Conservation (phyloP, 2,329 filamentous ascomycete species). For the Emericellopsis atlantica region DNA sequence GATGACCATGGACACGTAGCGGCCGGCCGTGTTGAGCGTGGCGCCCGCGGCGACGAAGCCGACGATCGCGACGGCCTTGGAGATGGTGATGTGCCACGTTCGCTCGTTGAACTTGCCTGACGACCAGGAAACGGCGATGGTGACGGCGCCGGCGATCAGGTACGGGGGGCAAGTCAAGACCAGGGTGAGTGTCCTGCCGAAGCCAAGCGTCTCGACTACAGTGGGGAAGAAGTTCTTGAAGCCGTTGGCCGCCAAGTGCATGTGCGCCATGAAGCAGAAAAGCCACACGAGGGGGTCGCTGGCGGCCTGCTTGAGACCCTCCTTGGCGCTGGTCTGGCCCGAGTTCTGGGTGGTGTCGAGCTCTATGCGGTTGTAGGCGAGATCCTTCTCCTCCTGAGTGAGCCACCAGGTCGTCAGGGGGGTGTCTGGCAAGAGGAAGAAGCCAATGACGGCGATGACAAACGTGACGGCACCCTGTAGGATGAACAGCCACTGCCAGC, state of each 20-base stretch:
- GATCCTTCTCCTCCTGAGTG: constrained; percentile 26
- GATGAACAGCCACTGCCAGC: constrained; percentile 56
- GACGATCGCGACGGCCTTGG: constrained; percentile 21
- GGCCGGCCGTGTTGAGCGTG: constrained; percentile 10
- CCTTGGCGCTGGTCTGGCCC: constrained; percentile 9
- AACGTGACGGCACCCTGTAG: constrained; percentile 39
- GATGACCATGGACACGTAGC: constrained; percentile 9
- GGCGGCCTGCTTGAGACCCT: constrained; percentile 19
- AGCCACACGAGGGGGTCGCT: constrained; percentile 30
- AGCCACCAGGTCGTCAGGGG: constrained; percentile 22
- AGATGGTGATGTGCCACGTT: constrained; percentile 27
- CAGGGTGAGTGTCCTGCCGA: constrained; percentile 29
- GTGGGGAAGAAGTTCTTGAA: constrained; percentile 22
- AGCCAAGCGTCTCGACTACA: constrained; percentile 21
- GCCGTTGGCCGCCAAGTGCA: constrained; percentile 32
- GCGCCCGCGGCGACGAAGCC: constrained; percentile 19
- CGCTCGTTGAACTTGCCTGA: constrained; percentile 28
- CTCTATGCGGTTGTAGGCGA: constrained; percentile 18
- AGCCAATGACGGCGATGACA: constrained; percentile 7
- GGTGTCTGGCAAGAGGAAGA: constrained; percentile 13
- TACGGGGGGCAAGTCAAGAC: constrained; percentile 25
- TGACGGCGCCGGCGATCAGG: constrained; percentile 13
- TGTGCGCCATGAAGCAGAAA: constrained; percentile 34
- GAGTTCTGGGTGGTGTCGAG: constrained; percentile 12
- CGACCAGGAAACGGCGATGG: constrained; percentile 9